Evolutionary conservation across 2,329 filamentous ascomycete species (phyloP), one percentile per base, ranked within the genome.

Genomic region (Thelonectria discophora): DNA sequence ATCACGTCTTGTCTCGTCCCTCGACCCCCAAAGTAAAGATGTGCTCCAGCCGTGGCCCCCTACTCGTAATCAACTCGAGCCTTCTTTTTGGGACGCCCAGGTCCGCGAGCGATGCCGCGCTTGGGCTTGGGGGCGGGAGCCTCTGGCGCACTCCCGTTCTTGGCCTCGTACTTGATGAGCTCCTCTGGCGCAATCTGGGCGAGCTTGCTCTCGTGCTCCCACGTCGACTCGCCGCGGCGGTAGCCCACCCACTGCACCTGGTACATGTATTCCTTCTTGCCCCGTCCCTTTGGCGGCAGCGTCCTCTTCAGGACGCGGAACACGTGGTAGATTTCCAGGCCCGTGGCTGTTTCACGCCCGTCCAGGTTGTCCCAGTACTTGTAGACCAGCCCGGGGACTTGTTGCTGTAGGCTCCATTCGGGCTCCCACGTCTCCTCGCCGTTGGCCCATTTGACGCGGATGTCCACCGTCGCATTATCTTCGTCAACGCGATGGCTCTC

Each of bases 211-310:
- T 71, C 68, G 37, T 67, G 60, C 64, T 72, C 70, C 60, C 57
- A 65, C 18, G 69, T 68, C 5, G 68, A 66, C n/a, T 72, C 68
- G 18, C 47, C 47, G 21, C 50, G 65, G 20, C 67, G 64, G 55
- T 72, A 72, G 1, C 70, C 70, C 24, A 71, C 69, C 70, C 70
- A 72, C 52, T 72, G 70, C 1, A 72, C 68, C 52, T 71, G 55
- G 34, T 70, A 71, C 63, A 66, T 69, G 50, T 58, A 65, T 42
- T 63, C 56, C 10, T 55, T 32, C 24, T 59, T 60, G 27, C 27
- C 27, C 55, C 68, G 69, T 24, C 56, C 43, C 58, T 61, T 68
- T 34, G 62, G 56, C 3, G 54, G 63, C 11, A 34, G 40, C 8
- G 60, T 64, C 17, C 67, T 67, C 65, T 72, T 71, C 24, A 72